Evolutionary conservation across 2,329 filamentous ascomycete genomes (phyloP).

Genomic region (Ceratocystis ficicola): DNA sequence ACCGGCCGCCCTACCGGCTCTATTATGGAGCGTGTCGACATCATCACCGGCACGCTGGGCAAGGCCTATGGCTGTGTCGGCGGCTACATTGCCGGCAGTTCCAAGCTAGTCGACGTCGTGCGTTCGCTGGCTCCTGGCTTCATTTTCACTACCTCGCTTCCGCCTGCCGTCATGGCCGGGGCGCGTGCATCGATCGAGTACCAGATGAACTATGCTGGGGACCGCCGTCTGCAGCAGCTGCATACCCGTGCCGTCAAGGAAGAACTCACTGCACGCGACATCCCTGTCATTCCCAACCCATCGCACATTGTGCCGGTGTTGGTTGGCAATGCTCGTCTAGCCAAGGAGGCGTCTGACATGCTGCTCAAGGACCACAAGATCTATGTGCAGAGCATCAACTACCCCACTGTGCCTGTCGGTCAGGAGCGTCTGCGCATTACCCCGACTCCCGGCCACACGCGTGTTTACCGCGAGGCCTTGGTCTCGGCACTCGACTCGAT

Average conservation of each 20-base stretch:
- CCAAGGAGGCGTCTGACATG: slow-evolving; percentile 84
- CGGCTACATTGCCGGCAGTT: slow-evolving; percentile 88
- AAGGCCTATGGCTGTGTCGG: slow-evolving; percentile 98
- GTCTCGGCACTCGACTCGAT: slow-evolving; percentile 74
- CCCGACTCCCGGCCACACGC: slow-evolving; percentile 82
- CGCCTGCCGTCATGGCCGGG: slow-evolving; percentile 92
- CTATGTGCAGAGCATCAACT: slow-evolving; percentile 98
- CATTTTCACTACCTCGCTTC: slow-evolving; percentile 96
- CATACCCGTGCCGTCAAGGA: slow-evolving; percentile 93
- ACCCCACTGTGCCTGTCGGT: slow-evolving; percentile 94
- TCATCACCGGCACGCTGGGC: slow-evolving; percentile 92
- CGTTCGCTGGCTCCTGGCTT: slow-evolving; percentile 92
- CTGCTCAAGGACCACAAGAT: slow-evolving; percentile 82
- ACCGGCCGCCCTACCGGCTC: slow-evolving; percentile 65
- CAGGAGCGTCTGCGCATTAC: slow-evolving; percentile 94
- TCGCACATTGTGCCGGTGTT: slow-evolving; percentile 91
- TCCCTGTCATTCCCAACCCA: slow-evolving; percentile 95
- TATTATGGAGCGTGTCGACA: slow-evolving; percentile 90
- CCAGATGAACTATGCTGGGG: slow-evolving; percentile 71
- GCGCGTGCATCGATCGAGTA: slow-evolving; percentile 87
- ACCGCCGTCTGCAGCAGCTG: slow-evolving; percentile 84
- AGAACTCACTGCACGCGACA: slow-evolving; percentile 62
- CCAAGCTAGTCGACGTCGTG: slow-evolving; percentile 79
- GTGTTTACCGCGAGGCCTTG: slow-evolving; percentile 68
- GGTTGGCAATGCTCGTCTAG: slow-evolving; percentile 85